Evolutionary conservation across 1,139 yeast species (phyloP).

Genomic region (Nadsonia commutata): DNA sequence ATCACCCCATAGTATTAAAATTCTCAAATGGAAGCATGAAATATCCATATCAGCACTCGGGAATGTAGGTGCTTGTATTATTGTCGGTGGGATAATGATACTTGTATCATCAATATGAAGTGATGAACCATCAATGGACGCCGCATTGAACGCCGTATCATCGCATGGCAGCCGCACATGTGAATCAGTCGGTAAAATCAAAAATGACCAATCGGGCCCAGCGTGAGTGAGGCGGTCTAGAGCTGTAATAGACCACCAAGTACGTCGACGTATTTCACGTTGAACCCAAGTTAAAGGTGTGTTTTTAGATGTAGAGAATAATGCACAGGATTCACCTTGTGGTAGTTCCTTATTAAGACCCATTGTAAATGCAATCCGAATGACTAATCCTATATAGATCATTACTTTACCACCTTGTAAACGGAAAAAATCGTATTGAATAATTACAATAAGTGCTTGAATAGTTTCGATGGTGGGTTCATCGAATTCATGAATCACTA

Average conservation of each 20-base stretch:
- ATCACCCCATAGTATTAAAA: conserved; percentile 15
- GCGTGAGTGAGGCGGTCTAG: conserved; percentile 25
- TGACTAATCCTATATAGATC: conserved; percentile 23
- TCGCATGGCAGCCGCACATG: conserved; percentile 22
- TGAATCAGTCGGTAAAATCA: conserved; percentile 14
- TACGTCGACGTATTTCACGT: conserved; percentile 22
- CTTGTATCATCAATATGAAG: conserved; percentile 11
- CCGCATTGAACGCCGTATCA: conserved; percentile 16
- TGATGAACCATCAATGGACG: not conserved
- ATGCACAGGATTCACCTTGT: conserved; percentile 1
- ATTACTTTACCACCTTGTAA: conserved; percentile 23
- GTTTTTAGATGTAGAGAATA: not conserved
- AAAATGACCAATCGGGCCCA: conserved; percentile 21
- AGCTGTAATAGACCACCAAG: conserved; percentile 25
- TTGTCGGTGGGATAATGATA: conserved; percentile 1
- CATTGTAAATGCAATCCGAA: conserved; percentile 24
- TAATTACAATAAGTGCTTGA: conserved; percentile 22
- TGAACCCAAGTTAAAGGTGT: conserved; percentile 19
- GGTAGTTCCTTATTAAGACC: conserved; percentile 19
- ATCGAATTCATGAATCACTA: conserved; percentile 21
- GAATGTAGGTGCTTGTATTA: not conserved
- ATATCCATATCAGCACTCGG: conserved; percentile 5
- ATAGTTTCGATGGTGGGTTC: conserved; percentile 23
- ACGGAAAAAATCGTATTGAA: conserved; percentile 24
- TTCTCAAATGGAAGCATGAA: conserved; percentile 12